Evolutionary conservation across 2,329 filamentous ascomycete species (phyloP).

Genomic region (Aspergillus quadricinctus): DNA sequence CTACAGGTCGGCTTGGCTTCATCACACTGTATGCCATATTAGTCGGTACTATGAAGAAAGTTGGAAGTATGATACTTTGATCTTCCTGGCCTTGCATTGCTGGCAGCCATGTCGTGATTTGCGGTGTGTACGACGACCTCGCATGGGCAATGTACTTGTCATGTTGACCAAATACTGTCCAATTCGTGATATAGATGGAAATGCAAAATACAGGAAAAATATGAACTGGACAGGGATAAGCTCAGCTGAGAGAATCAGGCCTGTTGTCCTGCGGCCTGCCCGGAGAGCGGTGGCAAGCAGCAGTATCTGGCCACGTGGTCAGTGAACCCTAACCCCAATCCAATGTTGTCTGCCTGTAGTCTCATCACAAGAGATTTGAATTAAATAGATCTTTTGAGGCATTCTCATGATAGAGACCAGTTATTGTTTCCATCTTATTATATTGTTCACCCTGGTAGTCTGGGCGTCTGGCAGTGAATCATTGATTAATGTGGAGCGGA

Average conservation of each 20-base stretch:
- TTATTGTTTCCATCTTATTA: too few species aligned
- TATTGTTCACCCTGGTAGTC: too few species aligned
- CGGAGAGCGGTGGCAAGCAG: not conserved
- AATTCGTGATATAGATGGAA: not conserved
- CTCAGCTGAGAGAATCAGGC: not conserved
- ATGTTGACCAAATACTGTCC: not conserved
- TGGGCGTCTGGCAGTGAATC: too few species aligned
- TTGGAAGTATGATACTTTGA: constrained; percentile 20
- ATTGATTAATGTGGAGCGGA: too few species aligned
- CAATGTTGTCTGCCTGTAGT: not conserved
- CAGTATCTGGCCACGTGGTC: not conserved
- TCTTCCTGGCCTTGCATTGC: constrained; percentile 25
- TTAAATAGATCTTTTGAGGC: not conserved
- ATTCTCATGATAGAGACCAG: not conserved
- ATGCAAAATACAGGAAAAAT: too few species aligned
- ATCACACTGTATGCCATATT: constrained; percentile 18
- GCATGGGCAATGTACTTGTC: not conserved
- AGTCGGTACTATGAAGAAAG: not conserved
- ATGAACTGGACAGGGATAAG: not conserved
- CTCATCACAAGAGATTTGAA: not conserved
- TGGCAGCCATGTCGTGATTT: constrained; percentile 25
- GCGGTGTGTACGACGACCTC: constrained; percentile 20
- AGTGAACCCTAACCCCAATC: not conserved
- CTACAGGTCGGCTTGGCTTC: constrained; percentile 21
- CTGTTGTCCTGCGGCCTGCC: too few species aligned